phyloP scores from a whole-genome alignment of 805 yeast species.

The Kodamaea fukazawae region DNA sequence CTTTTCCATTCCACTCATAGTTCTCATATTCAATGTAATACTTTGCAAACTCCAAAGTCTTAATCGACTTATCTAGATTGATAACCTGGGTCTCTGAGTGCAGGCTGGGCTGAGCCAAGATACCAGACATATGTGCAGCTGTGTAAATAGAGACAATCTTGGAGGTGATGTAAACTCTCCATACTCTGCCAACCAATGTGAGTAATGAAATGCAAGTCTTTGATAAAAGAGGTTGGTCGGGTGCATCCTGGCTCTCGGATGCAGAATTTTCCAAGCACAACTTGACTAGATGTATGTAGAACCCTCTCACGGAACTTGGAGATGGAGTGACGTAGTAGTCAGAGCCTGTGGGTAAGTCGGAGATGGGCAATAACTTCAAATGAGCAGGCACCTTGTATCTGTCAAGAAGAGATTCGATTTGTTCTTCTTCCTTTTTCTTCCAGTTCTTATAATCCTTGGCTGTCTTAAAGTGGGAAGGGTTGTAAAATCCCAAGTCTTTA shows the following conservation, averaged over 20 bases:
- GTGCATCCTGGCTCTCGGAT: slow-evolving; percentile 9
- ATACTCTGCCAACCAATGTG: slow-evolving; percentile 45
- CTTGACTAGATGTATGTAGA: slow-evolving; percentile 38
- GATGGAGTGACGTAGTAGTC: slow-evolving; percentile 39
- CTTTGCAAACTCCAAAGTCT: slow-evolving; percentile 28
- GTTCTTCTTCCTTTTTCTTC: slow-evolving; percentile 28
- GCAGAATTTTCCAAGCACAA: slow-evolving; percentile 44
- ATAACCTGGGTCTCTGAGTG: slow-evolving; percentile 28
- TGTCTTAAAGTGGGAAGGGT: slow-evolving; percentile 23
- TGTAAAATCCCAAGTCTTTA: slow-evolving; percentile 42
- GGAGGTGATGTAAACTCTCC: slow-evolving; percentile 57
- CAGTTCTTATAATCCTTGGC: slow-evolving; percentile 27
- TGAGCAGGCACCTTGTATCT: slow-evolving; percentile 35
- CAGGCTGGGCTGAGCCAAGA: slow-evolving; percentile 11
- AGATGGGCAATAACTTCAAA: slow-evolving; percentile 28
- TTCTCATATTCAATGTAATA: slow-evolving; percentile 29
- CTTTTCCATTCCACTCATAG: slow-evolving; percentile 31
- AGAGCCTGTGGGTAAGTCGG: slow-evolving; percentile 33
- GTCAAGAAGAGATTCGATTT: slow-evolving; percentile 21
- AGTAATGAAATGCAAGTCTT: slow-evolving; percentile 45
- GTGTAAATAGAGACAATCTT: slow-evolving; percentile 49
- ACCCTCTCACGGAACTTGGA: slow-evolving; percentile 33
- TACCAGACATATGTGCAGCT: slow-evolving; percentile 40
- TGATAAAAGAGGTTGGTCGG: slow-evolving; percentile 28
- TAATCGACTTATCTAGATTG: slow-evolving; percentile 23